A percentile compares a stretch with the other conserved stretches of the same genome.
Evolutionary conservation across 1,139 yeast genomes (phyloP).

Genomic region (Spencermartinsiella ligniputridi): DNA sequence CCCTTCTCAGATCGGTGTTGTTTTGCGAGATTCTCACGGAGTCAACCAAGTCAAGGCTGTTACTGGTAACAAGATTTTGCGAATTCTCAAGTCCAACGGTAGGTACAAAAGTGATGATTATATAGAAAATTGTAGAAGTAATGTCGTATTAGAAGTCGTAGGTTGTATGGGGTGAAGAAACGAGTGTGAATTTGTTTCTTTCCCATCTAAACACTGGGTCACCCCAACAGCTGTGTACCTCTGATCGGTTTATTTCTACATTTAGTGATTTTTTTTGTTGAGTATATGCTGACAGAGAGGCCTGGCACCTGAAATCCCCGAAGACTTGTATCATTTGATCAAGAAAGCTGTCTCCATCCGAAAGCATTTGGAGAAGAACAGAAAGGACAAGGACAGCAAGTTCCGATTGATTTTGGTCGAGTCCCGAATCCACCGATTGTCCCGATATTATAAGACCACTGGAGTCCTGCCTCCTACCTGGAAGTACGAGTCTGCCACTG

Average conservation of each 20-base stretch:
- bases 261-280: not conserved
- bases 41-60: conserved; percentile 95
- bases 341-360: conserved; percentile 99
- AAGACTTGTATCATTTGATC: conserved; percentile 97
- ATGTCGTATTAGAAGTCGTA: no score
- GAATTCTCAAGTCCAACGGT: conserved; percentile 99
- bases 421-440: conserved; percentile 99
- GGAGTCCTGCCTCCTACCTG: conserved; percentile 99
- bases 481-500: conserved; percentile 99
- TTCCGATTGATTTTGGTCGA: conserved; percentile 99
- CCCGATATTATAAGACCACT: conserved; percentile 99
- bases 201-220: no score
- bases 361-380: conserved; percentile 99
- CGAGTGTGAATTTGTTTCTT: no score
- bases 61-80: conserved; percentile 98
- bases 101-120: no score
- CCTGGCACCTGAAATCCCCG: conserved; percentile 99
- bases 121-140: not conserved
- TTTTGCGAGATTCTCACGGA: conserved; percentile 99
- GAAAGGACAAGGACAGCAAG: conserved; percentile 99
- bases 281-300: conserved; percentile 38
- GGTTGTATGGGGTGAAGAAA: no score
- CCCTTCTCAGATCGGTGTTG: conserved; percentile 99
- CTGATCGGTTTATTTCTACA: conserved; percentile 32
- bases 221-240: conserved; percentile 31